Evolutionary conservation across 2,329 filamentous ascomycete species (phyloP).

Genomic region (Eutypella sp.): DNA sequence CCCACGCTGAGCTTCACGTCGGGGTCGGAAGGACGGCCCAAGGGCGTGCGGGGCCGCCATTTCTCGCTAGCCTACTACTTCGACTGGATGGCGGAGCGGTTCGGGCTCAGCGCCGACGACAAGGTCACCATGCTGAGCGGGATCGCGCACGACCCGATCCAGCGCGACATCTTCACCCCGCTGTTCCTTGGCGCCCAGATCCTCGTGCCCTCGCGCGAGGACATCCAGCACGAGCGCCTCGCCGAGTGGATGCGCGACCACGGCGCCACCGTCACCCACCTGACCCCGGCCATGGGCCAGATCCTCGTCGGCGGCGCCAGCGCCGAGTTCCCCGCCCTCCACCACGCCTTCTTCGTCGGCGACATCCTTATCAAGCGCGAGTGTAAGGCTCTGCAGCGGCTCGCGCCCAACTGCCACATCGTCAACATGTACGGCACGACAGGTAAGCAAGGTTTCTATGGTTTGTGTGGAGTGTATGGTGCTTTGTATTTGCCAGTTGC

Average conservation of each 20-base stretch:
- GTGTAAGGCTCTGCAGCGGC: constrained; percentile 66
- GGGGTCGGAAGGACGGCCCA: constrained; percentile 71
- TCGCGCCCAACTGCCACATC: constrained; percentile 71
- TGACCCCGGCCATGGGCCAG: constrained; percentile 92
- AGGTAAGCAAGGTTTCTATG: too few relatives aligned
- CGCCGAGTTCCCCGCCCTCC: constrained; percentile 71
- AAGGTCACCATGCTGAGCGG: constrained; percentile 77
- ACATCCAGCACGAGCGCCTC: constrained; percentile 77
- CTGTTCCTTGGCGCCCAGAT: constrained; percentile 76
- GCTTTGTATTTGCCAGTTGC: too few relatives aligned
- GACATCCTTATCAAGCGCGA: constrained; percentile 84
- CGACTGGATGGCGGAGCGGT: constrained; percentile 82
- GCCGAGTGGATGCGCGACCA: constrained; percentile 81
- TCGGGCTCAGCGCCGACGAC: constrained; percentile 64
- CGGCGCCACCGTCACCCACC: constrained; percentile 71
- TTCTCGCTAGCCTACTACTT: constrained; percentile 82
- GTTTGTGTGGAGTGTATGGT: too few relatives aligned
- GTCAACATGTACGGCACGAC: constrained; percentile 87
- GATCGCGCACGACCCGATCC: constrained; percentile 68
- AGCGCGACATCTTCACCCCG: constrained; percentile 77
- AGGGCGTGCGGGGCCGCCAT: constrained; percentile 79
- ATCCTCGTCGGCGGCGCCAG: constrained; percentile 78
- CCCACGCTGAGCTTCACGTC: constrained; percentile 69
- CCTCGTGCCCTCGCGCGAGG: constrained; percentile 70
- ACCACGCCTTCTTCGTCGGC: constrained; percentile 83